These are phyloP conservation scores for Durotheca rogersii DNA, from an alignment of 495 filamentous ascomycete species.

Conservation along the genomic window DNA sequence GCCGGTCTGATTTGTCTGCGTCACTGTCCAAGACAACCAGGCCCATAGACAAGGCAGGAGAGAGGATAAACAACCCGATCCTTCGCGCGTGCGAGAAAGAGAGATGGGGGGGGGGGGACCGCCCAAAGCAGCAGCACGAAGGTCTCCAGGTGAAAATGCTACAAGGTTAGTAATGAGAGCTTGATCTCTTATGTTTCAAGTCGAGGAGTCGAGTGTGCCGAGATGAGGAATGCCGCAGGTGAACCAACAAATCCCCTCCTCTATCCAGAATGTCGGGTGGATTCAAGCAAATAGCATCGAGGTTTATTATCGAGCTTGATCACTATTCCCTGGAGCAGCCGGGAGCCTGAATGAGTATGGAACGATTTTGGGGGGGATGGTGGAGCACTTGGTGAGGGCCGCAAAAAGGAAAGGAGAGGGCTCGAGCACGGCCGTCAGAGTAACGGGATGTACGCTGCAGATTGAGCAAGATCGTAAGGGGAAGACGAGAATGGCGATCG, in stretches of 20 bases:
- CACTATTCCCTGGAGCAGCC: constrained; percentile 14
- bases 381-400: constrained; percentile 23
- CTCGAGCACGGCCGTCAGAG: constrained; percentile 30
- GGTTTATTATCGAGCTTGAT: constrained; percentile 20
- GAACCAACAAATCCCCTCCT: constrained; percentile 2
- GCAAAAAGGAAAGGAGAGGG: constrained; percentile 29
- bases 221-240: constrained; percentile 12
- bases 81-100: no score
- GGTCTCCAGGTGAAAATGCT: constrained; percentile 3
- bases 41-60: constrained; percentile 2
- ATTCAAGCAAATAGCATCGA: constrained; percentile 22
- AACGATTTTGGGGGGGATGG: constrained; percentile 20
- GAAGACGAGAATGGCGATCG: constrained; percentile 21
- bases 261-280: constrained; percentile 1
- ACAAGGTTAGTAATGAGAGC: background rate
- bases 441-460: constrained; percentile 13
- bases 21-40: background rate
- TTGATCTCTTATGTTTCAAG: constrained; percentile 13
- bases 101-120: no score
- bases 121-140: constrained; percentile 5
- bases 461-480: constrained; percentile 28
- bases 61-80: no score
- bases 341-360: constrained; percentile 18
- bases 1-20: background rate
- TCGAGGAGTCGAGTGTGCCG: background rate